A percentile compares a stretch with the other conserved stretches of the same genome.
Conservation (phyloP, 805 yeast genomes). For the Brettanomyces bruxellensis region DNA sequence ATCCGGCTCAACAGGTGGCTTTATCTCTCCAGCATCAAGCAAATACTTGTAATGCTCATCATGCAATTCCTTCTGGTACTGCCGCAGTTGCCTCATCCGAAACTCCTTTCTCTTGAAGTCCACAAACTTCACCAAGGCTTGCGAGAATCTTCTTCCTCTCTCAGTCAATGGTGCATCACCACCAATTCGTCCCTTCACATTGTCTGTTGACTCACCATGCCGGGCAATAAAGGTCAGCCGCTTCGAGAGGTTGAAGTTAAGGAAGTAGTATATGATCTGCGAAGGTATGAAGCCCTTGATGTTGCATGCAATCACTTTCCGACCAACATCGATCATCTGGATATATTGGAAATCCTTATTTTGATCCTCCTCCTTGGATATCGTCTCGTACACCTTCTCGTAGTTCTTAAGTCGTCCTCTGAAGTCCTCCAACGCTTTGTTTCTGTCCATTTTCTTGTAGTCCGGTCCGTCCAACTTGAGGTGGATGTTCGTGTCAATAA, state of each 20-base stretch:
- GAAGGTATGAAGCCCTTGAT: conserved; percentile 84
- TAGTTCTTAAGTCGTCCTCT: conserved; percentile 74
- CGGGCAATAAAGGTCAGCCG: conserved; percentile 93
- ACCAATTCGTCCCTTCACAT: conserved; percentile 79
- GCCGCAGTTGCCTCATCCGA: conserved; percentile 48
- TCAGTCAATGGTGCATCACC: conserved; percentile 80
- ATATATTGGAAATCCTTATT: conserved; percentile 70
- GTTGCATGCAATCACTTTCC: conserved; percentile 86
- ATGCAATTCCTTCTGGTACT: conserved; percentile 37
- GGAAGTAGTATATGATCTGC: conserved; percentile 82
- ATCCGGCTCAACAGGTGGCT: conserved; percentile 53
- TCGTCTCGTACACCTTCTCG: conserved; percentile 82
- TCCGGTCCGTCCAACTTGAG: conserved; percentile 91
- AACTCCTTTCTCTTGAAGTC: conserved; percentile 62
- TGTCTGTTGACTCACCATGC: conserved; percentile 88
- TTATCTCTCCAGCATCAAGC: conserved; percentile 1
- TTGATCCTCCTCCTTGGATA: conserved; percentile 62
- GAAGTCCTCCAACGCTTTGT: conserved; percentile 71
- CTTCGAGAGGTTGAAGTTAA: conserved; percentile 81
- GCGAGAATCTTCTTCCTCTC: conserved; percentile 69
- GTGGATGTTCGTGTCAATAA: conserved; percentile 73
- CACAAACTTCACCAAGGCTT: conserved; percentile 68
- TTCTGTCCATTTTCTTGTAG: conserved; percentile 78
- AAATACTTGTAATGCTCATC: conserved; percentile 14
- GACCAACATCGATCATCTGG: conserved; percentile 93